Evolutionary conservation across 148 eudicot genomes (phyloP).

Genomic region (Vaccinium myrtillus): DNA sequence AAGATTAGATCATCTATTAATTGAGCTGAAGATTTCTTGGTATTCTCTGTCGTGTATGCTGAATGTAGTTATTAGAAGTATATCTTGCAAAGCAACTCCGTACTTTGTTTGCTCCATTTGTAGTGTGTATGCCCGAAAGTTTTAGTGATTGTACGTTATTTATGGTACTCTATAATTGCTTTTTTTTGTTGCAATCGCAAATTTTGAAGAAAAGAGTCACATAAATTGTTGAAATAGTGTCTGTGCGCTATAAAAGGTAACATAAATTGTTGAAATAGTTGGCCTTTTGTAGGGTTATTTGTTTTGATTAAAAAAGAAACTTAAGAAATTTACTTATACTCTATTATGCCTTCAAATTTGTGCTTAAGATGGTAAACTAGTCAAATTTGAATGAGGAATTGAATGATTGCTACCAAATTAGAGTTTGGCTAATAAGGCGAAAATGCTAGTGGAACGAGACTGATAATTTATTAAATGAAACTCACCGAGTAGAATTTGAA

Average conservation of each 20-base stretch:
- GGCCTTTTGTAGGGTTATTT: neutral
- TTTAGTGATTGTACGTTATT: neutral
- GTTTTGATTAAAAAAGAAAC: neutral
- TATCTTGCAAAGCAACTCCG: neutral
- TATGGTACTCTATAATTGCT: neutral
- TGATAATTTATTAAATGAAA: neutral
- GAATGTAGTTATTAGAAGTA: neutral
- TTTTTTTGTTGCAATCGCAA: neutral
- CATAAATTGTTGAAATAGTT: neutral
- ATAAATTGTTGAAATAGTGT: too few relatives aligned
- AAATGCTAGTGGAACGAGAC: neutral
- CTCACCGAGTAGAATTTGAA: neutral
- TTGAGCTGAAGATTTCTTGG: neutral
- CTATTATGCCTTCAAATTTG: neutral
- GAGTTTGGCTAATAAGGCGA: neutral
- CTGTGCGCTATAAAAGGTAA: neutral
- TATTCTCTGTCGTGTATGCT: neutral
- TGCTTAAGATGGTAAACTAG: neutral
- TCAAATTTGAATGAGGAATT: neutral
- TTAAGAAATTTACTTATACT: neutral
- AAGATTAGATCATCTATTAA: neutral
- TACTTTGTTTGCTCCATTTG: neutral
- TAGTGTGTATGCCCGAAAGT: neutral
- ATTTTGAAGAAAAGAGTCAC: neutral
- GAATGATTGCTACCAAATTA: neutral